Conservation (phyloP, 441 rosid genomes). For the Bocquillonia castaneifolia region DNA sequence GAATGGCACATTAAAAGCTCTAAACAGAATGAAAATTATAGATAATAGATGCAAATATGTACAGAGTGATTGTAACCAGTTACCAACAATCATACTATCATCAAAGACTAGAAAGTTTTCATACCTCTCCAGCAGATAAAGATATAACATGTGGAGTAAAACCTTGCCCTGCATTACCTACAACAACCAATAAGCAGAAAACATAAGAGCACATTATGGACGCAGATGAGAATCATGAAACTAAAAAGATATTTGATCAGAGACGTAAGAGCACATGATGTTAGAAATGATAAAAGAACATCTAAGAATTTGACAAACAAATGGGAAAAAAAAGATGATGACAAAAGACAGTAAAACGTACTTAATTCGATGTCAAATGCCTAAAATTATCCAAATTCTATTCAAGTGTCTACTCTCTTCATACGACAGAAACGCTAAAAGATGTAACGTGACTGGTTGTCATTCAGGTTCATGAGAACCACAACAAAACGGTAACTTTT, state of each 20-base stretch:
- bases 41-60: not conserved
- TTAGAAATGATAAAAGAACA: not conserved
- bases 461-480: no score
- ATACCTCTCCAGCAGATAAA: slow-evolving; percentile 89
- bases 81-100: not conserved
- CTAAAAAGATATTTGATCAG: not conserved
- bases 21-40: not conserved
- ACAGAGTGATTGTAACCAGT: not conserved
- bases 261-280: not conserved
- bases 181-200: slow-evolving; percentile 25
- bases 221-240: slow-evolving; percentile 4
- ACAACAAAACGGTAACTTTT: no score
- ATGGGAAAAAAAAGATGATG: no score
- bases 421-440: no score
- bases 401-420: no score
- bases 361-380: no score
- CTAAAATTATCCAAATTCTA: no score
- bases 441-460: no score
- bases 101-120: slow-evolving; percentile 16
- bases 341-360: no score
- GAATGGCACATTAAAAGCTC: slow-evolving; percentile 1
- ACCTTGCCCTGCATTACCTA: slow-evolving; percentile 77
- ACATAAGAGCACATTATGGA: not conserved
- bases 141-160: slow-evolving; percentile 76
- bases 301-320: no score